A percentile compares a stretch with the other conserved stretches of the same genome.
Evolutionary conservation across 768 basidiomycete genomes (phyloP).

Genomic region (Chiua virens): DNA sequence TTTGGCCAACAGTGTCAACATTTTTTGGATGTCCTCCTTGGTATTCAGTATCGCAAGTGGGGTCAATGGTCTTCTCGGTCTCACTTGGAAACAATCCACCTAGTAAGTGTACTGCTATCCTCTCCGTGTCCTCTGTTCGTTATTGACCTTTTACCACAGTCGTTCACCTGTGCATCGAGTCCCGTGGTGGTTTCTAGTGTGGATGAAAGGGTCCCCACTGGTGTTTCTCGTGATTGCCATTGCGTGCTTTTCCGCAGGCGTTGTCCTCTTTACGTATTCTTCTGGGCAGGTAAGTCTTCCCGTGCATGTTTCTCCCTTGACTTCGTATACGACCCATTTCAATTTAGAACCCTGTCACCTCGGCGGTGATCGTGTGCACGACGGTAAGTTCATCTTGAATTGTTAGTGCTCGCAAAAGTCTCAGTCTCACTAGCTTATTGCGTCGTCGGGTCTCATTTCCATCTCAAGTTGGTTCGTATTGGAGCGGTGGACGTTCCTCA

Average conservation of each 20-base stretch:
- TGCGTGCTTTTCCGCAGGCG: conserved; percentile 75
- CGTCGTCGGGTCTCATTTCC: conserved; percentile 41
- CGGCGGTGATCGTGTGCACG: conserved; percentile 69
- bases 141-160: conserved; percentile 16
- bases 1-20: conserved; percentile 43
- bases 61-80: conserved; percentile 49
- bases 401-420: not conserved
- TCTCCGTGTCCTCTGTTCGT: not conserved
- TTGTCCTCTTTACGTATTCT: conserved; percentile 75
- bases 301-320: not conserved
- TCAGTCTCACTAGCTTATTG: conserved; percentile 24
- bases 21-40: conserved; percentile 54
- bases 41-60: conserved; percentile 53
- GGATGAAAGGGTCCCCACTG: conserved; percentile 82
- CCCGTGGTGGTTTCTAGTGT: conserved; percentile 62
- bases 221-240: conserved; percentile 83
- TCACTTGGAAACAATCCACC: conserved; percentile 56
- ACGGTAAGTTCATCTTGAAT: conserved; percentile 38
- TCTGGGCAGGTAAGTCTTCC: conserved; percentile 54
- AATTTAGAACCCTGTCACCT: conserved; percentile 54
- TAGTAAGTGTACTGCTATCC: conserved; percentile 37
- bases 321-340: not conserved
- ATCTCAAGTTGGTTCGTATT: conserved; percentile 53
- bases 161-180: conserved; percentile 53
- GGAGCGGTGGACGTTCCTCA: conserved; percentile 46